These are phyloP conservation scores for Neophaeococcomyces mojaviensis DNA, from an alignment of 2,329 filamentous ascomycete species.

Conservation along the genomic window DNA sequence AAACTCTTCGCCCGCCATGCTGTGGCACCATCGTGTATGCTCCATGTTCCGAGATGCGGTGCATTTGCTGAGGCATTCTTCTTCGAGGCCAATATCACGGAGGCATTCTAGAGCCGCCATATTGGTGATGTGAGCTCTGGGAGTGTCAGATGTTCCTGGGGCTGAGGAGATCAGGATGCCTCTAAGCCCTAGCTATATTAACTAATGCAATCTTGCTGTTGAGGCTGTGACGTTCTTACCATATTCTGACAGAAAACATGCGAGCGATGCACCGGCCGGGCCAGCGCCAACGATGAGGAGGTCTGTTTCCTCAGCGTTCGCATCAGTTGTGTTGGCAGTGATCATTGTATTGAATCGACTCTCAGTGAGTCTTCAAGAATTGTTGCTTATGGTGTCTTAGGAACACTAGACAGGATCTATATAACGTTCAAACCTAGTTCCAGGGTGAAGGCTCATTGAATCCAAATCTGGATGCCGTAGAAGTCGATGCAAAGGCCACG, in stretches of 20 bases:
- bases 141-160: constrained; percentile 19
- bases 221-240: constrained; percentile 26
- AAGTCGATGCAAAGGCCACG: no score
- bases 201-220: constrained; percentile 13
- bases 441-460: no score
- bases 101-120: constrained; percentile 31
- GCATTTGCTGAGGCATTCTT: constrained; percentile 27
- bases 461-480: no score
- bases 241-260: constrained; percentile 46
- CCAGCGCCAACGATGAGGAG: constrained; percentile 46
- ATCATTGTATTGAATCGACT: neutral
- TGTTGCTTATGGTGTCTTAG: no score
- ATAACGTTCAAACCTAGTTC: no score
- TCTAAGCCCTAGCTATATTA: constrained; percentile 19
- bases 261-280: constrained; percentile 48
- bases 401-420: no score
- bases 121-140: constrained; percentile 23
- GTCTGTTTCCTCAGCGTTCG: constrained; percentile 28
- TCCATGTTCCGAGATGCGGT: constrained; percentile 30
- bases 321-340: constrained; percentile 1
- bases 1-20: constrained; percentile 39
- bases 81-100: constrained; percentile 38
- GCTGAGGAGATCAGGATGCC: constrained; percentile 22
- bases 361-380: no score
- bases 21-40: constrained; percentile 39